These are phyloP conservation scores for Exophiala calicioides DNA, from an alignment of 2,329 filamentous ascomycete species.

Conservation along the genomic window DNA sequence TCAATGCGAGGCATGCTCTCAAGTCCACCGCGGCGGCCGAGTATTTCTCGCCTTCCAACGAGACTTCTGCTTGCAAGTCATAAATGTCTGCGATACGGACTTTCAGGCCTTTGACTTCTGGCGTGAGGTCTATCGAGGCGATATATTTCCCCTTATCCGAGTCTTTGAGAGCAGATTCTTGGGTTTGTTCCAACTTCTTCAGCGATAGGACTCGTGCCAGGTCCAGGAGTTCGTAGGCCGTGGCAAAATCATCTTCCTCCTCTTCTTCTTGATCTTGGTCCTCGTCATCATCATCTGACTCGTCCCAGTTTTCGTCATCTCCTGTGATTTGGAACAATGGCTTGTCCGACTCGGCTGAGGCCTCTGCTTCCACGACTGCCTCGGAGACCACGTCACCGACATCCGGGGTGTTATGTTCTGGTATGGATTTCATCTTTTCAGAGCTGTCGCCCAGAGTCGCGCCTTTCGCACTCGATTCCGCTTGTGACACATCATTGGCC, in stretches of 20 bases:
- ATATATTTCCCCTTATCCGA: slow-evolving; percentile 47
- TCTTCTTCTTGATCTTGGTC: slow-evolving; percentile 50
- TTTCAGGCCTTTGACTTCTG: slow-evolving; percentile 63
- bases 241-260: slow-evolving; percentile 65
- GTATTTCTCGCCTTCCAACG: slow-evolving; percentile 94
- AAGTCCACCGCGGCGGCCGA: slow-evolving; percentile 83
- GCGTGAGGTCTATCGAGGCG: slow-evolving; percentile 36
- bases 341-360: slow-evolving; percentile 60
- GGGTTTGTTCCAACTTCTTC: slow-evolving; percentile 55
- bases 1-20: slow-evolving; percentile 73
- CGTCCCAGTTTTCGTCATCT: slow-evolving; percentile 82
- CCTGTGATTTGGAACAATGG: slow-evolving; percentile 89
- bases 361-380: slow-evolving; percentile 37
- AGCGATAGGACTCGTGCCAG: slow-evolving; percentile 60
- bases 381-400: slow-evolving; percentile 47
- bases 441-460: slow-evolving; percentile 7
- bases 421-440: slow-evolving; percentile 1
- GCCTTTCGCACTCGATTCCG: slow-evolving; percentile 11
- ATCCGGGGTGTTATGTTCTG: slow-evolving; percentile 33
- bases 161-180: slow-evolving; percentile 39
- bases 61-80: slow-evolving; percentile 92
- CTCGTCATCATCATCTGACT: slow-evolving; percentile 73
- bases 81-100: slow-evolving; percentile 90
- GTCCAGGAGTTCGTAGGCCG: slow-evolving; percentile 65
- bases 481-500: slow-evolving; percentile 31